Base-by-base conservation (phyloP, 805 yeast genomes). In the Candida gorgasii region DNA sequence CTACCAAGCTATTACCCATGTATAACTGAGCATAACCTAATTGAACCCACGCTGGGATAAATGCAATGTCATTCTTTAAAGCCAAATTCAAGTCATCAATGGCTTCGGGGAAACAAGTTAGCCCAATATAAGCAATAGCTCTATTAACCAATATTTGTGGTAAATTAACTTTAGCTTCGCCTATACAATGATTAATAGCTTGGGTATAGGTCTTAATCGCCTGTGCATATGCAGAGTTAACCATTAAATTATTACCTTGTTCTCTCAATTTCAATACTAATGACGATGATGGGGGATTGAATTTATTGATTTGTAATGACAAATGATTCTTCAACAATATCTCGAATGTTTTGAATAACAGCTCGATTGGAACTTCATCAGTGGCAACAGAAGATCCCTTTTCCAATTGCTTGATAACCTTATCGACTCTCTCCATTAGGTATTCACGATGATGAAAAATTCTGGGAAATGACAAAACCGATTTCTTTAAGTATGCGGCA, bases 31-130 rank as follows among this genome's bases (percentile, higher is more conserved):
- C 68, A 53, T 67, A 69, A 3, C 72, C 73, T 45, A 69, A 54
- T 51, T 69, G 75, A 14, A 67, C 54, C 75, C 75, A 69, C 5
- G 72, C 75, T 2, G 74, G 68, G 4, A 69, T 59, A 46, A 62
- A 66, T 5, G 62, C 53, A 23, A 61, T 48, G 44, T 69, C 73
- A 28, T 49, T 37, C 15, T 37, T 32, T 8, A 69, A 47, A 0
- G 73, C 73, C 12, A 38, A 35, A 41, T 63, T 60, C 48, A 69
- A 57, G 47, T 69, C 73, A 9, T 54, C 34, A 1, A 67, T 59
- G 1, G 74, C 72, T 49, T 69, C 75, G 1, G 61, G 59, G 37
- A 63, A 63, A 46, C 73, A 68, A 39, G 65, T 64, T 23, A 68
- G 53, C 4, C 73, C 73, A 27, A 69, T 67, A 43, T 53, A 69